phyloP scores from a whole-genome alignment of 352 stramenopile genomes.

The Globisporangium nunn region DNA sequence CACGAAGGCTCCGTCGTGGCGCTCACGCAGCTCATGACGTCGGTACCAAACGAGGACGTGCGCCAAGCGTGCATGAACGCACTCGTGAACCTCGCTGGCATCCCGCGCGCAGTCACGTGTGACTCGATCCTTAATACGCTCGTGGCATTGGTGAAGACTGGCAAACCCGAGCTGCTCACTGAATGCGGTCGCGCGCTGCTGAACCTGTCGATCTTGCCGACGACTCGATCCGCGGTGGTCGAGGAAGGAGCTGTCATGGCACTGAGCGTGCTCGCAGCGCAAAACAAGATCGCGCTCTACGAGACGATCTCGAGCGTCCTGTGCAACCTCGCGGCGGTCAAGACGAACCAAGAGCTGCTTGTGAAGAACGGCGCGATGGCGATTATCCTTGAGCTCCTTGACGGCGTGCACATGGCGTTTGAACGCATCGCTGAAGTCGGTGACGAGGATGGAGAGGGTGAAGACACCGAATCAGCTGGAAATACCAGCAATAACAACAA shows the following conservation, averaged over 20 bases:
- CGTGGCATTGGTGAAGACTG: conserved; percentile 29
- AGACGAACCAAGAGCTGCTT: conserved; percentile 51
- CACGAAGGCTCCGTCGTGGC: conserved; percentile 64
- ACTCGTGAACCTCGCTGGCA: conserved; percentile 63
- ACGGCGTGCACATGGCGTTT: conserved; percentile 19
- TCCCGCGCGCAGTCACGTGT: conserved; percentile 67
- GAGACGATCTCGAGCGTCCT: conserved; percentile 44
- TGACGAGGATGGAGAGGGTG: conserved; percentile 6
- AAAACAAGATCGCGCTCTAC: conserved; percentile 30
- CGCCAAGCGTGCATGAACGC: conserved; percentile 53
- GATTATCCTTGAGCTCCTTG: conserved; percentile 42
- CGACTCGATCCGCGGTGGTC: conserved; percentile 60
- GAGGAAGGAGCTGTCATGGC: conserved; percentile 63
- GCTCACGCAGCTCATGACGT: conserved; percentile 60
- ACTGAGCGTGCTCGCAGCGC: conserved; percentile 35
- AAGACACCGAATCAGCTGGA: conserved; percentile 1
- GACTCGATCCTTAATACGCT: conserved; percentile 58
- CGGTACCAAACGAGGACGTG: conserved; percentile 37
- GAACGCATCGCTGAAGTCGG: conserved; percentile 16
- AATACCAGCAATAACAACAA: conserved; percentile 1
- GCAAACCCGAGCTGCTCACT: conserved; percentile 16
- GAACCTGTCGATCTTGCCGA: conserved; percentile 75
- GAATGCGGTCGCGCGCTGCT: conserved; percentile 54
- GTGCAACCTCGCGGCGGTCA: conserved; percentile 53
- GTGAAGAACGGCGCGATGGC: conserved; percentile 49